Evolutionary conservation across 2,329 filamentous ascomycete genomes (phyloP), one percentile per base, ranked within the genome.

Genomic region (Arthrocladium fulminans): DNA sequence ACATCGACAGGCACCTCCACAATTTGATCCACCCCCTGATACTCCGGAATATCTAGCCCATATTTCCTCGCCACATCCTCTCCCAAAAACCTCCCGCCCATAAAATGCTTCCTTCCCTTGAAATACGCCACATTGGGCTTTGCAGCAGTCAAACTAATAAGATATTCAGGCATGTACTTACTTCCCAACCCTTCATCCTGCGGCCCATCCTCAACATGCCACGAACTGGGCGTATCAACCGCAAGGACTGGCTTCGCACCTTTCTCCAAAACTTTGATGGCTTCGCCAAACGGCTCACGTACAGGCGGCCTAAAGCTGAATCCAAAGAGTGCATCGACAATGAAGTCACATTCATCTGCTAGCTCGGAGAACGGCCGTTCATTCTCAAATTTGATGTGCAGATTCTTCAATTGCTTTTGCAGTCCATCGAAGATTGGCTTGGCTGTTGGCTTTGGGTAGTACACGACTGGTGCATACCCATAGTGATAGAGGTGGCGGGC

Each of bases 291-390:
- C 1, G 92, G 92, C 56, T 94, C 87, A n/a, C 92, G 82, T 46
- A 98, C 83, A 55, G 92, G 83, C 5, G 89, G 90, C 1, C 82
- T 83, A 70, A 98, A 98, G 52, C 85, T 92, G 71, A 98, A 98
- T 6, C 86, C 88, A 63, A 98, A 98, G 53, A 98, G 87, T 8
- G 92, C 88, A 66, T 98, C 92, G 50, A 98, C 73, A 46, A 98
- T 70, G 57, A 94, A 85, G 62, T 96, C 84, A 2, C 84, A 76
- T 46, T 79, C 73, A 39, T 73, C 67, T 5, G 94, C 64, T 12
- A 47, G 34, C 3, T 47, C 22, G 3, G 86, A 83, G 3, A 69
- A 58, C 2, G 73, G 63, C 59, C 97, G 95, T 65, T 96, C 86
- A 15, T 37, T 47, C 30, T 52, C 47, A 64, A 97, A 95, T 1